These are phyloP conservation scores for Metarhizium humberi DNA, from an alignment of 2,329 filamentous ascomycete species.

Conservation along the genomic window DNA sequence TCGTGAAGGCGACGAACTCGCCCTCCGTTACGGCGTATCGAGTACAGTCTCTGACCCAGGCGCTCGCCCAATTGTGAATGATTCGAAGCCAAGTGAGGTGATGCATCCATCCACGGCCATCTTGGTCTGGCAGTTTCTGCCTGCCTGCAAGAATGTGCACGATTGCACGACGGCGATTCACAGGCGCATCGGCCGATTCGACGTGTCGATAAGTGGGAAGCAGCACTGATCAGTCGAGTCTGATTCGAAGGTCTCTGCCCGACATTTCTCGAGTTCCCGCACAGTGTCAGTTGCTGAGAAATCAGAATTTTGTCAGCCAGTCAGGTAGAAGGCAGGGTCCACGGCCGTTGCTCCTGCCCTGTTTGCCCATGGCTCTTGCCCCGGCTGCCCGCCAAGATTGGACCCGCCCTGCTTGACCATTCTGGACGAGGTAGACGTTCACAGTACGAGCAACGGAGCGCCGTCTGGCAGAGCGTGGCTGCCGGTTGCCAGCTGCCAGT, in stretches of 20 bases:
- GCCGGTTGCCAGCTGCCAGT: too few species aligned
- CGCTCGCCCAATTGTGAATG: too few species aligned
- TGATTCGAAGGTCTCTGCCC: neutral
- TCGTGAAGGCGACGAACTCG: too few species aligned
- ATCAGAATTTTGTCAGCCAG: slow-evolving; percentile 1
- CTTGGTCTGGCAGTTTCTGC: neutral
- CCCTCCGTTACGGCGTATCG: too few species aligned
- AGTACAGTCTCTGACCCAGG: too few species aligned
- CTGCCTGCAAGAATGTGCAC: neutral
- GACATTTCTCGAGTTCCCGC: neutral
- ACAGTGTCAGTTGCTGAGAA: slow-evolving; percentile 2
- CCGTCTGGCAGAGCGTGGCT: neutral
- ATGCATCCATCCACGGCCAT: too few species aligned
- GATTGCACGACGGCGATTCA: neutral
- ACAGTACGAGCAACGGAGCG: neutral
- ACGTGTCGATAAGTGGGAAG: neutral
- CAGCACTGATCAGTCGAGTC: neutral
- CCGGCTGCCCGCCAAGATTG: neutral
- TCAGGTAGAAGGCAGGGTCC: neutral
- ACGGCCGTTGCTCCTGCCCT: slow-evolving; percentile 3
- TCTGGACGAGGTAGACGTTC: neutral
- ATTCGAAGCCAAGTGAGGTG: too few species aligned
- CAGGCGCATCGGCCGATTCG: slow-evolving; percentile 2
- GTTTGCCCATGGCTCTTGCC: neutral
- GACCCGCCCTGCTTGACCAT: neutral